Percentiles rank a stretch among this genome's conserved stretches.
These are phyloP conservation scores for Hygrocybe punicea DNA, from an alignment of 768 basidiomycete species.

Conservation along the genomic window DNA sequence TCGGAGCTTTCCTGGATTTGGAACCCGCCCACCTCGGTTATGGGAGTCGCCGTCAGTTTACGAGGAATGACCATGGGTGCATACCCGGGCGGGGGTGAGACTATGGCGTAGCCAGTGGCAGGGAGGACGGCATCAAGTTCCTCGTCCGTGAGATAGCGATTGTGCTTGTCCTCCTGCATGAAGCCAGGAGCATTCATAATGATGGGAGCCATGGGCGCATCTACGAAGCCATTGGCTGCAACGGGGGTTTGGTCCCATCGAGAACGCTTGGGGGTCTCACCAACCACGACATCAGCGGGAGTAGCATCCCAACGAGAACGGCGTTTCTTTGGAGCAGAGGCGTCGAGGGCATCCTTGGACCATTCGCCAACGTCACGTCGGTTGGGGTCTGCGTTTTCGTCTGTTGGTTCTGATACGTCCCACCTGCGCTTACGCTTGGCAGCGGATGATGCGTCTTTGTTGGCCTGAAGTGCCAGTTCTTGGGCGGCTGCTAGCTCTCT, in stretches of 20 bases:
- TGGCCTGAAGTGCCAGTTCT: constrained; percentile 34
- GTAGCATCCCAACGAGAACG: constrained; percentile 96
- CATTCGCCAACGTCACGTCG: constrained; percentile 60
- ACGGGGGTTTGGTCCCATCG: constrained; percentile 96
- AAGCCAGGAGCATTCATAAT: constrained; percentile 86
- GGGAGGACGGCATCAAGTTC: constrained; percentile 92
- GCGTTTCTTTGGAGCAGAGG: constrained; percentile 81
- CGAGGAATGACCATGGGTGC: constrained; percentile 68
- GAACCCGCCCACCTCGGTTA: constrained; percentile 75
- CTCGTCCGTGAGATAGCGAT: constrained; percentile 93
- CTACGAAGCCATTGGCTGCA: constrained; percentile 40
- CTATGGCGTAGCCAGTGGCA: constrained; percentile 80
- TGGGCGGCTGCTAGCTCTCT: constrained; percentile 61
- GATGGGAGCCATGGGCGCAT: constrained; percentile 70
- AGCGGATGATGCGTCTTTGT: constrained; percentile 32
- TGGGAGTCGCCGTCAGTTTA: constrained; percentile 55
- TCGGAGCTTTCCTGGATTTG: constrained; percentile 96
- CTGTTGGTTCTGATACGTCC: constrained; percentile 63
- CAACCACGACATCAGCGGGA: constrained; percentile 61
- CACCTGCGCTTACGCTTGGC: constrained; percentile 76
- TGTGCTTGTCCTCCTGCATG: constrained; percentile 93
- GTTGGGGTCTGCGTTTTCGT: constrained; percentile 66
- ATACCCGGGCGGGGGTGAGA: constrained; percentile 93
- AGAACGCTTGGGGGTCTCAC: constrained; percentile 82
- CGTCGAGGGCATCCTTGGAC: constrained; percentile 72